Evolutionary conservation across 1,139 yeast species (phyloP), one percentile per base, ranked within the genome.

Genomic region (Zygoascus hellenicus): DNA sequence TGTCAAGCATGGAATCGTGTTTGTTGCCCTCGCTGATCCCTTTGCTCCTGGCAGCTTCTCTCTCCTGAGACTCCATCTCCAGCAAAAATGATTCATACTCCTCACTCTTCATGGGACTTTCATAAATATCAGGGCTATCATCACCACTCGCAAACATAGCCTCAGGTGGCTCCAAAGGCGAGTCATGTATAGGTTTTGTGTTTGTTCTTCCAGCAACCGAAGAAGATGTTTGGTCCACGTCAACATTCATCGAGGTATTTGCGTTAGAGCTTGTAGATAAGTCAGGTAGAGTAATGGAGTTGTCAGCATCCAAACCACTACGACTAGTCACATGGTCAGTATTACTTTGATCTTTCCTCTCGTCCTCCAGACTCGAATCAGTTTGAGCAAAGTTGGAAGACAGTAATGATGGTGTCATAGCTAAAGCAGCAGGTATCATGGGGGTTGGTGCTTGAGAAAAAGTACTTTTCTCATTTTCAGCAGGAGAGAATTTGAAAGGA

Each of bases 401-500:
- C 26, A 22, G 26, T 7, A 22, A 7, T 22, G 26, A 22, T 22
- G 26, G 26, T 22, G 26, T 22, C 26, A 22, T 22, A 4, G 26
- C 26, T 22, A 22, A 7, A 5, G 26, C 26, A 7, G 26, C 7
- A 22, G 26, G 26, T 22, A 22, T 4, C 26, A 22, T 4, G 6
- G 39, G 39, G 10, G 39, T 36, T 6, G 39, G 39, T n/a, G 39
- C 39, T n/a, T 26, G 29, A 5, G 39, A 36, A 14, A 41, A 41
- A 3, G 35, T 34, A 30, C 43, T 41, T n/a, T 22, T 33, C 26
- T n/a, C 38, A 29, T 39, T 35, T 9, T 28, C 45, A 4, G 45
- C 45, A 2, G 45, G 45, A 15, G 45, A 42, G 17, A 42, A 42
- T 14, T 35, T 36, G 29, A 42, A 42, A 15, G 45, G 45, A 15